Percentiles rank a stretch among this genome's conserved stretches.
Conservation (phyloP, 441 rosid species). For the Populus hybrid region DNA sequence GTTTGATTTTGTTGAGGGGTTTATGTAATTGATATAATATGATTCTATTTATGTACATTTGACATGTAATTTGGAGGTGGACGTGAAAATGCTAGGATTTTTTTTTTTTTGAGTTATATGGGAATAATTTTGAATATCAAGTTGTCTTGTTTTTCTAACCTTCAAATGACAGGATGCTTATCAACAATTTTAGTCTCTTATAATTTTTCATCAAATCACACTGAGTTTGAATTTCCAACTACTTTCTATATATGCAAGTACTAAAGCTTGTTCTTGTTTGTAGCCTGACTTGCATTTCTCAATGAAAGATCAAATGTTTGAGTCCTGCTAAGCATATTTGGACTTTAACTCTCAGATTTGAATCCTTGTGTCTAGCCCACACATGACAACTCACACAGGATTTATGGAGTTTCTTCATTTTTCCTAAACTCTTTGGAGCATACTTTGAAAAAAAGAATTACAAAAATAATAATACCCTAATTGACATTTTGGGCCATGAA, state of each 20-base stretch:
- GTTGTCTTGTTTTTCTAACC: neutral
- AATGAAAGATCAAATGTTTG: neutral
- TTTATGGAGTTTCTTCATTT: neutral
- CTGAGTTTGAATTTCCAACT: neutral
- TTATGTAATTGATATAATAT: neutral
- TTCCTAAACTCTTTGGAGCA: neutral
- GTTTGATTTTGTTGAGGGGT: neutral
- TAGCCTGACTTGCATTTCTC: neutral
- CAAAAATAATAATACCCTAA: neutral
- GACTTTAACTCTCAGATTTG: neutral
- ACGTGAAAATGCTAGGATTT: neutral
- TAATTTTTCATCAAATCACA: neutral
- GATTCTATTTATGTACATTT: neutral
- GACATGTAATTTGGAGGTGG: neutral
- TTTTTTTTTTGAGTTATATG: neutral
- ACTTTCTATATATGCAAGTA: neutral
- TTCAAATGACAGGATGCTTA: neutral
- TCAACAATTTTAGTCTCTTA: neutral
- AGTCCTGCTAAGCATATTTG: neutral
- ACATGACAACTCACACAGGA: neutral
- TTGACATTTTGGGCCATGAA: neutral
- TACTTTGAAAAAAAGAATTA: neutral
- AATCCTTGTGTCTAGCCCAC: neutral
- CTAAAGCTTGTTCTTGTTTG: neutral
- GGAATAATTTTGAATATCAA: neutral